Base-by-base conservation (phyloP, 495 filamentous ascomycete species). In the Corynascus novoguineensis region DNA sequence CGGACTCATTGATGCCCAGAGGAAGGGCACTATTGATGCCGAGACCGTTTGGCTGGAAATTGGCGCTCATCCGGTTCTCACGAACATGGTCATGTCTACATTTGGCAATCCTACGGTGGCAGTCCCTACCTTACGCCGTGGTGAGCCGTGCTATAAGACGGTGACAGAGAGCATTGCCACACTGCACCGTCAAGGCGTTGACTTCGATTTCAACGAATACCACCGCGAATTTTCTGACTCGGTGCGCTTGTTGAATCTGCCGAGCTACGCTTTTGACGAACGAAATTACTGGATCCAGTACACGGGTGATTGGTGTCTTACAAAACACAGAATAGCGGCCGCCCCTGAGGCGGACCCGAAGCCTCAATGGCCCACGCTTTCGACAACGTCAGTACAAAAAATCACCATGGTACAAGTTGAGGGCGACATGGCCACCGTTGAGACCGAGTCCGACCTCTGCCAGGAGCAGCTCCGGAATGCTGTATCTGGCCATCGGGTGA, bases 221-320 rank as follows among this genome's bases (percentile, higher is more conserved):
- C 88, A 92, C 71, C 78, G 81, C 22, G 85, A 89, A 65, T 92
- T 89, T 64, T 68, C 68, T 42, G 60, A 74, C 9, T 79, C 74
- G 17, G 81, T 83, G 37, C 76, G 81, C 31, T 76, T 91, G 12
- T 70, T 93, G 1, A 71, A 80, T 15, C 78, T 93, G 3, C 90
- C 90, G 17, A 70, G 80, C 4, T 95, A 95, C 64, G 81, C 80
- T 10, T 95, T 85, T 73, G 87, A 93, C 56, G 70, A 84, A 31
- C 92, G 90, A 76, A 84, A 87, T 61, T 90, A 90, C 69, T 93
- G 90, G 90, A 81, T 92, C 21, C 77, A 84, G 12, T 92, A 92
- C 68, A 77, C 75, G 14, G 83, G 87, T 55, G 88, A 75, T 74
- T 82, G 72, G 76, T 83, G 49, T 81, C 61, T 91, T 29, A 85